phyloP scores from a whole-genome alignment of 73 alveolate genomes.

The Effrenium voratum region DNA sequence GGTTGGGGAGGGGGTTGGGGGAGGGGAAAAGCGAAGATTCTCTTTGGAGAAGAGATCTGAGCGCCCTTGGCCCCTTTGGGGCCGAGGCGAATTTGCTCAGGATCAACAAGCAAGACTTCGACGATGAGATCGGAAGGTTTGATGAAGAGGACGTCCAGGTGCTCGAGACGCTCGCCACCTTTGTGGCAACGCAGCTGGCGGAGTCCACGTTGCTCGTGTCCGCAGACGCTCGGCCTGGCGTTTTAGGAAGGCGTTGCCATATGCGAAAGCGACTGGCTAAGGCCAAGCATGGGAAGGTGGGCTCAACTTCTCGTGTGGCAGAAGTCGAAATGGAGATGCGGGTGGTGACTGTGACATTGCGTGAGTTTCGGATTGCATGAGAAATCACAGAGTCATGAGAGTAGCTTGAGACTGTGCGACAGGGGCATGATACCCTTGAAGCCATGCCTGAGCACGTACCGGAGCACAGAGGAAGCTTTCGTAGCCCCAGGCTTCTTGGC shows the following conservation, averaged over 20 bases:
- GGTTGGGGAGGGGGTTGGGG: not conserved
- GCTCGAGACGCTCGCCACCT: conserved; percentile 70
- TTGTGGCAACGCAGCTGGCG: conserved; percentile 75
- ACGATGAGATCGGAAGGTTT: conserved; percentile 72
- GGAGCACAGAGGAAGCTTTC: too few relatives aligned
- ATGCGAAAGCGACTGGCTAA: too few relatives aligned
- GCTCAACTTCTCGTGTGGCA: too few relatives aligned
- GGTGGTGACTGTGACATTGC: too few relatives aligned
- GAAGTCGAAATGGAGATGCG: too few relatives aligned
- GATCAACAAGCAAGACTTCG: conserved; percentile 84
- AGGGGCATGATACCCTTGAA: too few relatives aligned
- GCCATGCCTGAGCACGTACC: too few relatives aligned
- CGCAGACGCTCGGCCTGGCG: not conserved
- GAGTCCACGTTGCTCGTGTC: conserved; percentile 47
- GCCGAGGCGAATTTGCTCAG: not conserved
- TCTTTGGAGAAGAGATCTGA: not conserved
- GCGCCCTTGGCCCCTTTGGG: not conserved
- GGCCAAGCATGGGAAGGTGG: too few relatives aligned
- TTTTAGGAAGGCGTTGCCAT: not conserved
- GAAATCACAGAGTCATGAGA: too few relatives aligned
- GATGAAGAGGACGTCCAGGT: conserved; percentile 88
- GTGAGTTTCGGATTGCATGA: too few relatives aligned
- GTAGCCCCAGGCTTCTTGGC: too few relatives aligned
- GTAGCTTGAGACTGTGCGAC: too few relatives aligned
- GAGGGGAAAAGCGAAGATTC: not conserved